Conservation (phyloP, 352 stramenopile genomes). For the Thraustochytrium striatum region DNA sequence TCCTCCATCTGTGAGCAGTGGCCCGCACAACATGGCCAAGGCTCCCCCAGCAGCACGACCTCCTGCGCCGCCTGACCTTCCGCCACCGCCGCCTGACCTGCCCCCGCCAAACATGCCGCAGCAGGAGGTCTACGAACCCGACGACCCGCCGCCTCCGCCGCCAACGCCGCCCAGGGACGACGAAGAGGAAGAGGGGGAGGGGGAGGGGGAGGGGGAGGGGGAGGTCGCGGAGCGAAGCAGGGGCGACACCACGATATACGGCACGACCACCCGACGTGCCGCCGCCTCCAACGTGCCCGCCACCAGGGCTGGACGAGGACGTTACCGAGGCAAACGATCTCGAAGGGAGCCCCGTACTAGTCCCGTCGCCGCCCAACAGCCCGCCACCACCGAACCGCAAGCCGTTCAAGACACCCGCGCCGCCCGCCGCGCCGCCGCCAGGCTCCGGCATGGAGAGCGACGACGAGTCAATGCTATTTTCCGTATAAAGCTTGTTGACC, state of each 20-base stretch:
- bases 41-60: background rate
- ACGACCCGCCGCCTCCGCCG: too few species aligned
- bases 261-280: background rate
- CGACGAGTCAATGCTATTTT: slow-evolving; percentile 19
- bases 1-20: too few species aligned
- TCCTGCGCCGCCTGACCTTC: background rate
- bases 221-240: too few species aligned
- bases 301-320: background rate
- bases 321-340: background rate
- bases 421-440: background rate
- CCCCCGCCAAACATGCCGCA: background rate
- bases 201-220: background rate
- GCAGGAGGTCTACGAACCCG: background rate
- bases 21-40: too few species aligned
- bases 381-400: background rate
- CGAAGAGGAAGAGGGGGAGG: background rate
- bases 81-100: background rate
- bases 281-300: background rate
- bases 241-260: background rate
- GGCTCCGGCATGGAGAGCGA: too few species aligned
- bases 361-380: background rate
- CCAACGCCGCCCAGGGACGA: background rate
- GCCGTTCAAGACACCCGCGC: background rate
- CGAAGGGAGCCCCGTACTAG: background rate
- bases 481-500: background rate